Conservation (phyloP, 768 basidiomycete genomes). For the Termitomyces heimii region DNA sequence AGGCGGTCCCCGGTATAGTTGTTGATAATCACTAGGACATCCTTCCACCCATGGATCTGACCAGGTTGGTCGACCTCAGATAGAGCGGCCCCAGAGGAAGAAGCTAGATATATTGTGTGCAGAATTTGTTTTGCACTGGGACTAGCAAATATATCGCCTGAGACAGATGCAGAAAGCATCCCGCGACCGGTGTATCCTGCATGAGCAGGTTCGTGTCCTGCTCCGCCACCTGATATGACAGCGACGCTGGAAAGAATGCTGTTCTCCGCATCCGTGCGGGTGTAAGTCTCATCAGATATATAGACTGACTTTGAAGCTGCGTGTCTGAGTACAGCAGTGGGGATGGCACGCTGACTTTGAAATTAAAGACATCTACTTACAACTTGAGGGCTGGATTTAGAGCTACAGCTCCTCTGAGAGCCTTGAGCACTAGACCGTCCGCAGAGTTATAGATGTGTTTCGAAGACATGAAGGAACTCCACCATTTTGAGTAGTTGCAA, state of each 20-base stretch:
- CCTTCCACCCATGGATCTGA: conserved; percentile 9
- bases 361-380: conserved; percentile 19
- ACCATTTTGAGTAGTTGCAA: background rate
- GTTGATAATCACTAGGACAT: conserved; percentile 36
- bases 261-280: background rate
- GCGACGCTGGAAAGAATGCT: conserved; percentile 21
- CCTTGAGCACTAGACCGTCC: conserved; percentile 36
- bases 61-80: background rate
- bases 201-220: conserved; percentile 58
- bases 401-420: conserved; percentile 33
- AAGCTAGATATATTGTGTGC: conserved; percentile 41
- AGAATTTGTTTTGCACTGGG: conserved; percentile 56
- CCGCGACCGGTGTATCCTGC: conserved; percentile 52
- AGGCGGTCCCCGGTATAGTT: conserved; percentile 53
- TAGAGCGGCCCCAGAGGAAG: conserved; percentile 17
- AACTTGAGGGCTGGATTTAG: conserved; percentile 33
- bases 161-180: conserved; percentile 49
- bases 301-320: conserved; percentile 30
- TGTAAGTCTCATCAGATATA: conserved; percentile 12
- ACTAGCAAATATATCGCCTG: conserved; percentile 59
- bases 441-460: conserved; percentile 37
- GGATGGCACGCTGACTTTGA: background rate
- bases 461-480: conserved; percentile 25
- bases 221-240: conserved; percentile 44
- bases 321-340: conserved; percentile 21